Conservation (phyloP, 805 yeast genomes). For the Pichia californica region DNA sequence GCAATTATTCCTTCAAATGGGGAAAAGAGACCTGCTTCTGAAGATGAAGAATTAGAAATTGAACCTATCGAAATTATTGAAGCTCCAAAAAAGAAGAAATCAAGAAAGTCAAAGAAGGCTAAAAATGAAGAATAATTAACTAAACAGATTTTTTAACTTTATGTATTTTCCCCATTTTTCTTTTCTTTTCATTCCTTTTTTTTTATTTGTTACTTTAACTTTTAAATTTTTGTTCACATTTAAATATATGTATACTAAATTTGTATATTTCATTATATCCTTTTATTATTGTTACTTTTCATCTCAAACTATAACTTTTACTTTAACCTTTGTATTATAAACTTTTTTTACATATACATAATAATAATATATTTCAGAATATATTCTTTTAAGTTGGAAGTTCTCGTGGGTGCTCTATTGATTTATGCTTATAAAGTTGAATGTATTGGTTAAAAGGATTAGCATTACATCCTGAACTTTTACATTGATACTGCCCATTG, state of each 20-base stretch:
- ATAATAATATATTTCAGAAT: too few relatives aligned
- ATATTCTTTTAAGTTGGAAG: neutral
- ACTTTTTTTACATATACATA: too few relatives aligned
- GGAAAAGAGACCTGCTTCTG: neutral
- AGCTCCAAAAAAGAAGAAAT: slow-evolving; percentile 48
- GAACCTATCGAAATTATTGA: neutral
- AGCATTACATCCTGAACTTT: neutral
- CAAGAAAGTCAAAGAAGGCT: slow-evolving; percentile 26
- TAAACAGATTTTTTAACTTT: neutral
- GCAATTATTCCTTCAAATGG: too few relatives aligned
- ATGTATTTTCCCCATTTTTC: neutral
- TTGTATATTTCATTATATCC: neutral
- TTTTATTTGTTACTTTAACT: too few relatives aligned
- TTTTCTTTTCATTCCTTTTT: too few relatives aligned
- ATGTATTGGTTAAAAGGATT: slow-evolving; percentile 3
- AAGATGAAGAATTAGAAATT: neutral
- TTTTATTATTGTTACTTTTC: neutral
- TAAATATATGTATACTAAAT: too few relatives aligned
- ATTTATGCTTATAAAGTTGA: slow-evolving; percentile 5
- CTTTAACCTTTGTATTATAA: too few relatives aligned
- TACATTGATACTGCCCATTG: slow-evolving; percentile 1
- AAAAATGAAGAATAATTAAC: neutral
- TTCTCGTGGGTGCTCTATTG: slow-evolving; percentile 6
- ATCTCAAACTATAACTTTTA: too few relatives aligned
- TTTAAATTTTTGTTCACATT: too few relatives aligned